Conservation (phyloP, 2,329 filamentous ascomycete genomes). For the Sarocladiaceae sp. region DNA sequence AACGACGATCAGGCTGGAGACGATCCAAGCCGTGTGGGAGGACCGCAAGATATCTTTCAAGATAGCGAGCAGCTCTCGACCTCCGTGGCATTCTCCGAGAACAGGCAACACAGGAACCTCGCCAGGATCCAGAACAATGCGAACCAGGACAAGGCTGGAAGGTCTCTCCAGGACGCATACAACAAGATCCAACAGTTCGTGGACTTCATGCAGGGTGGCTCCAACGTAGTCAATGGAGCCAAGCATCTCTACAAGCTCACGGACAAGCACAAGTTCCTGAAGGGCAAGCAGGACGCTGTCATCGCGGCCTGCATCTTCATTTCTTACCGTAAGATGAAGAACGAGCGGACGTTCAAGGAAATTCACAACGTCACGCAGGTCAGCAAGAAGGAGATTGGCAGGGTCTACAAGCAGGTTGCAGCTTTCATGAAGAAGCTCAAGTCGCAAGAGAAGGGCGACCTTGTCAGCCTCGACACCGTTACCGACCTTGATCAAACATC, state of each 20-base stretch:
- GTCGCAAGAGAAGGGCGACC: slow-evolving; percentile 47
- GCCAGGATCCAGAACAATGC: slow-evolving; percentile 84
- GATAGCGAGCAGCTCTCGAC: slow-evolving; percentile 89
- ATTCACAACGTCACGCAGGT: slow-evolving; percentile 92
- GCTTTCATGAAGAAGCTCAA: slow-evolving; percentile 76
- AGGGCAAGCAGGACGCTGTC: slow-evolving; percentile 92
- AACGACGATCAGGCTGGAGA: slow-evolving; percentile 97
- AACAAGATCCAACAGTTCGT: slow-evolving; percentile 86
- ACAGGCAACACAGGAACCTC: slow-evolving; percentile 66
- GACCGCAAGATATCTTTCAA: slow-evolving; percentile 83
- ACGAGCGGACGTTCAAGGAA: slow-evolving; percentile 88
- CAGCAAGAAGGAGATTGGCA: slow-evolving; percentile 93
- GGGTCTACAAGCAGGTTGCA: slow-evolving; percentile 91
- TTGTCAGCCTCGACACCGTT: slow-evolving; percentile 48
- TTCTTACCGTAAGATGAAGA: slow-evolving; percentile 83
- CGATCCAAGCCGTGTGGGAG: slow-evolving; percentile 96
- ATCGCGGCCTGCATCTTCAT: slow-evolving; percentile 98
- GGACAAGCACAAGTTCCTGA: slow-evolving; percentile 89
- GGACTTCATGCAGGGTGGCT: slow-evolving; percentile 77
- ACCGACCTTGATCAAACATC: slow-evolving; percentile 71
- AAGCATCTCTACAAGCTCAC: slow-evolving; percentile 95
- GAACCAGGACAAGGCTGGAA: slow-evolving; percentile 77
- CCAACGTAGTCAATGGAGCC: slow-evolving; percentile 79
- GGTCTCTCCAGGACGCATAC: slow-evolving; percentile 76
- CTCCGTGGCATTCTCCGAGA: slow-evolving; percentile 78